Evolutionary conservation across 2,329 filamentous ascomycete genomes (phyloP).

Genomic region (Beauveria scarabaeidicola): DNA sequence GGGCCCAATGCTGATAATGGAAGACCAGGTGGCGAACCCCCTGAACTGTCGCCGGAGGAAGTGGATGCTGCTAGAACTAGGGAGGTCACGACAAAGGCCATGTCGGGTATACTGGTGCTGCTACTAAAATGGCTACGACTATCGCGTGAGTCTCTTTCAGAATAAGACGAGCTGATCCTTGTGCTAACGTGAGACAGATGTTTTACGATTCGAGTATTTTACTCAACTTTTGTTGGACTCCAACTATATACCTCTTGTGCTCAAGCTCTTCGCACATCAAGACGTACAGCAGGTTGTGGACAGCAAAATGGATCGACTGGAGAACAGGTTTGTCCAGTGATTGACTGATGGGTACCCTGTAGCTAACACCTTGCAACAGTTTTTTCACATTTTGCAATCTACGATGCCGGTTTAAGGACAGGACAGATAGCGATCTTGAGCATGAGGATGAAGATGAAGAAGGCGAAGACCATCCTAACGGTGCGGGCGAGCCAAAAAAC

Average conservation of each 20-base stretch:
- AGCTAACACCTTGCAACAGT: constrained; percentile 33
- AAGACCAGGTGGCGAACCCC: constrained; percentile 24
- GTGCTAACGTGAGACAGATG: constrained; percentile 45
- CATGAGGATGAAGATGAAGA: constrained; percentile 18
- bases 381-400: constrained; percentile 87
- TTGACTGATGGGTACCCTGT: background rate
- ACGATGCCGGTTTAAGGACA: constrained; percentile 45
- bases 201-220: constrained; percentile 92
- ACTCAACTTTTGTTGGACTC: constrained; percentile 89
- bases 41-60: constrained; percentile 59
- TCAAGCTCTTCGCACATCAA: constrained; percentile 91
- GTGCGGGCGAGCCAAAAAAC: constrained; percentile 26
- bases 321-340: constrained; percentile 55
- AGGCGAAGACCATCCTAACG: constrained; percentile 14
- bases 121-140: constrained; percentile 94
- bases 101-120: constrained; percentile 81
- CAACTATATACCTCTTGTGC: constrained; percentile 84
- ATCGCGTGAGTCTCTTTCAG: constrained; percentile 59
- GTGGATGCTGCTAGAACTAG: constrained; percentile 71
- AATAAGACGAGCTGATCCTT: background rate
- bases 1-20: constrained; percentile 20
- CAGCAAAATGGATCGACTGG: constrained; percentile 71
- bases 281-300: constrained; percentile 88
- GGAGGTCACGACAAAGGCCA: constrained; percentile 84
- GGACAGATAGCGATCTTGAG: constrained; percentile 21